Evolutionary conservation across 2,329 filamentous ascomycete genomes (phyloP).

Genomic region (Aspergillus melleus): DNA sequence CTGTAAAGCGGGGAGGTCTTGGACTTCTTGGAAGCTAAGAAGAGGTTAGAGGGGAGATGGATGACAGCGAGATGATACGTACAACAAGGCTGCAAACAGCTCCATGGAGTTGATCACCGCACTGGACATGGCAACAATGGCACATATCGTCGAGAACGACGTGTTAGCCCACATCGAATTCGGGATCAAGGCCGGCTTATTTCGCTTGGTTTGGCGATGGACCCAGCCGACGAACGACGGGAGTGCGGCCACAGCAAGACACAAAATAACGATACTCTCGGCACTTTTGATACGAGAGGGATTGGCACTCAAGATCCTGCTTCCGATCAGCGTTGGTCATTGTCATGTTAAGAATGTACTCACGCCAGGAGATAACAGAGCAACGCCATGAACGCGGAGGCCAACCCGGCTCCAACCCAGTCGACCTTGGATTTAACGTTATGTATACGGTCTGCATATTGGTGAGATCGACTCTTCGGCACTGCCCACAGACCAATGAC

Average conservation of each 20-base stretch:
- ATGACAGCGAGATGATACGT: constrained; percentile 21
- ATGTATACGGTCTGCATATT: constrained; percentile 7
- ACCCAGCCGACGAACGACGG: constrained; percentile 58
- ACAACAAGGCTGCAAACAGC: constrained; percentile 53
- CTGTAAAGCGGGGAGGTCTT: constrained; percentile 47
- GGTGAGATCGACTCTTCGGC: constrained; percentile 28
- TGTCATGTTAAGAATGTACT: constrained; percentile 19
- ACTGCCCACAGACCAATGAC: constrained; percentile 40
- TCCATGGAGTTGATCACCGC: constrained; percentile 51
- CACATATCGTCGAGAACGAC: constrained; percentile 57
- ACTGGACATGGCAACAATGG: constrained; percentile 49
- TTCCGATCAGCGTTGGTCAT: neutral
- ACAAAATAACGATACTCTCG: constrained; percentile 49
- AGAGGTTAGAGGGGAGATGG: constrained; percentile 6
- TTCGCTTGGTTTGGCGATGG: constrained; percentile 46
- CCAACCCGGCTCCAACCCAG: constrained; percentile 53
- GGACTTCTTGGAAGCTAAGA: constrained; percentile 54
- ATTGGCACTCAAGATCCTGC: constrained; percentile 24
- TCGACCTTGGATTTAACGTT: constrained; percentile 45
- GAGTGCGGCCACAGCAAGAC: constrained; percentile 44
- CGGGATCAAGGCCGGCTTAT: constrained; percentile 59
- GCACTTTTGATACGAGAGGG: constrained; percentile 43
- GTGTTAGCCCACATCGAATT: constrained; percentile 62
- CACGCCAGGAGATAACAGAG: constrained; percentile 54
- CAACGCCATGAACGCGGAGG: constrained; percentile 49